Evolutionary conservation across 176 grass and related monocot species (phyloP).

Genomic region (Eragrostis nindensis): DNA sequence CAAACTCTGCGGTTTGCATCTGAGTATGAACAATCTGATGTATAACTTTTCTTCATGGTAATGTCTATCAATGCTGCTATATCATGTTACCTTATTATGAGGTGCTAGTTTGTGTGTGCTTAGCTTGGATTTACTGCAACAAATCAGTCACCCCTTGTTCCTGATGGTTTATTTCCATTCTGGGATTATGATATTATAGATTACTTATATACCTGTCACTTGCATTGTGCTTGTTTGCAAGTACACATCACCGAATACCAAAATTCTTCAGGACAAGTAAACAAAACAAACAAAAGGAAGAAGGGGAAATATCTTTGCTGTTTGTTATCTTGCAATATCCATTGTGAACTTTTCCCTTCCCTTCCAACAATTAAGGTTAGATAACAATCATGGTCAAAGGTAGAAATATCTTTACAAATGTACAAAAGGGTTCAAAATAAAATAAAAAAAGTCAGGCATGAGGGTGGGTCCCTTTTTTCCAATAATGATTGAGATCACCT

Average conservation of each 20-base stretch:
- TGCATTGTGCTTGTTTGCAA: neutral
- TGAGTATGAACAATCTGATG: slow-evolving; percentile 29
- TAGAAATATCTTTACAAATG: slow-evolving; percentile 45
- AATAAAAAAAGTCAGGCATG: slow-evolving; percentile 19
- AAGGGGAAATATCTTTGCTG: slow-evolving; percentile 26
- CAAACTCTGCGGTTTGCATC: slow-evolving; percentile 25
- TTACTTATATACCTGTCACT: too few relatives aligned
- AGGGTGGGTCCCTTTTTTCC: neutral
- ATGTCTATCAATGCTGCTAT: neutral
- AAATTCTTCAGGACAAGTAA: neutral
- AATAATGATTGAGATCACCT: neutral
- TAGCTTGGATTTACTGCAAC: neutral
- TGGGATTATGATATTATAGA: neutral
- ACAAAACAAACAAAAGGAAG: neutral
- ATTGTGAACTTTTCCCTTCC: neutral
- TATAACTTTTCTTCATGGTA: slow-evolving; percentile 21
- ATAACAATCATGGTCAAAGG: slow-evolving; percentile 18
- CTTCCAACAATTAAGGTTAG: slow-evolving; percentile 16
- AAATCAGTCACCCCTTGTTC: neutral
- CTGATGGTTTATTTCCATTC: neutral
- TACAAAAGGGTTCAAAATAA: neutral
- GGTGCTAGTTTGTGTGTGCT: neutral
- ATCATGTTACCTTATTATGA: neutral
- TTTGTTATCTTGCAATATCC: slow-evolving; percentile 12
- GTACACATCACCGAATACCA: neutral